Conservation (phyloP, 1,284 basidiomycete genomes). For the Microbotryum scabiosae region DNA sequence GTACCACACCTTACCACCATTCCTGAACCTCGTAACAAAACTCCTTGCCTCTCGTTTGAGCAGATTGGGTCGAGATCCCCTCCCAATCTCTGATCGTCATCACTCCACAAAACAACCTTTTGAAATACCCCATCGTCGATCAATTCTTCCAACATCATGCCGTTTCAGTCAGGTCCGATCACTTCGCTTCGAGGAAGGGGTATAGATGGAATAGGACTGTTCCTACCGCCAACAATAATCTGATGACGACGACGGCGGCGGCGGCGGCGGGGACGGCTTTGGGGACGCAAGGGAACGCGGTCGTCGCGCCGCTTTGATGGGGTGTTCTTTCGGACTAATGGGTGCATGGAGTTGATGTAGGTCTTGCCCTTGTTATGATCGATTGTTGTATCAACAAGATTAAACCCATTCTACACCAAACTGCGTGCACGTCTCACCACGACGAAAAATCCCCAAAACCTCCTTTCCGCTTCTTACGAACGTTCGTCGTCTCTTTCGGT, state of each 20-base stretch:
- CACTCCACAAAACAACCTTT: slow-evolving; percentile 60
- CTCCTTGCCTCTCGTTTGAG: not conserved
- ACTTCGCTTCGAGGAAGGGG: not conserved
- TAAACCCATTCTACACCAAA: slow-evolving; percentile 2
- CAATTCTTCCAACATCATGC: slow-evolving; percentile 53
- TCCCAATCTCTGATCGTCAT: slow-evolving; percentile 44
- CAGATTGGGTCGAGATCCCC: slow-evolving; percentile 42
- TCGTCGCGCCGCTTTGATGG: no score
- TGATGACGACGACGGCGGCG: no score
- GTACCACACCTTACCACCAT: no score
- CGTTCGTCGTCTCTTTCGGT: slow-evolving; percentile 41
- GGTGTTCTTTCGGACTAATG: no score
- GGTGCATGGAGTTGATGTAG: no score
- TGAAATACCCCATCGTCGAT: slow-evolving; percentile 90
- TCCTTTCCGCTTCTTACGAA: slow-evolving; percentile 60
- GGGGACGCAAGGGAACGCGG: no score
- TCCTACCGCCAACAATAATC: no score
- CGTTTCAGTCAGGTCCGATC: not conserved
- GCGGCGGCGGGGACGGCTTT: no score
- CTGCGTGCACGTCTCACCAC: slow-evolving; percentile 12
- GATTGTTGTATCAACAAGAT: no score
- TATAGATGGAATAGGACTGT: not conserved
- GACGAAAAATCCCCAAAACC: slow-evolving; percentile 66
- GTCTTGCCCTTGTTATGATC: no score
- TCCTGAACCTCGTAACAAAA: not conserved